Base-by-base conservation (phyloP, 495 filamentous ascomycete genomes). In the Aspergillus cavernicola region DNA sequence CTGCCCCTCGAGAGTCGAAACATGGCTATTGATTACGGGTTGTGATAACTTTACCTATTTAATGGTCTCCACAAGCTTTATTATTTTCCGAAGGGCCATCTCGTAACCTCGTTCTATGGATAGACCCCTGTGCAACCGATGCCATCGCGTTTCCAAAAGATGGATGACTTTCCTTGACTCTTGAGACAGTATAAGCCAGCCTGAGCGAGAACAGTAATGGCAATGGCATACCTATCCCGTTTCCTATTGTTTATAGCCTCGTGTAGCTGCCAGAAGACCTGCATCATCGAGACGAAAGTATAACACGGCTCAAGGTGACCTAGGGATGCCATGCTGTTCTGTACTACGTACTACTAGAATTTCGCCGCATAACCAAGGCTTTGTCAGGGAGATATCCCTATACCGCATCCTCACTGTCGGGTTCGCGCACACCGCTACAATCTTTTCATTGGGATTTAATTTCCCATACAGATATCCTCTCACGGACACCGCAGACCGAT, bases 361-460 rank as follows among this genome's bases (percentile, higher is more conserved):
- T 24, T 50, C n/a, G 46, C 46, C 35, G 46, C 46, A 38, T 23
- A 5, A 38, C 33, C n/a, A 22, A 38, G 10, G 15, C 9, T 24
- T 42, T 11, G 24, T 32, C 28, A 24, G 19, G 20, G 20, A 41
- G 41, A 33, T 37, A 20, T 20, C 38, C 23, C 40, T 36, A 44
- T 49, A 32, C 36, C 24, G 44, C 43, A n/a, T 60, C 37, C 20
- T 18, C 26, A 40, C n/a, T 33, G 8, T 43, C 52, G 49, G 59
- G 47, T 50, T 49, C 41, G 40, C 39, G 53, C 50, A 63, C 56
- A 63, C 56, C 60, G 60, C 60, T 50, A 41, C 47, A 38, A 52
- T n/a, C 1, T 28, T 23, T 56, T 29, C 20, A 54, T 39, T 23
- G 26, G 35, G 33, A 35, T 39, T 35, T 28, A 38, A 43, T 50